Percentiles rank a stretch among this genome's conserved stretches.
Conservation (phyloP, 1,284 basidiomycete genomes). For the Blastosporella zonata region DNA sequence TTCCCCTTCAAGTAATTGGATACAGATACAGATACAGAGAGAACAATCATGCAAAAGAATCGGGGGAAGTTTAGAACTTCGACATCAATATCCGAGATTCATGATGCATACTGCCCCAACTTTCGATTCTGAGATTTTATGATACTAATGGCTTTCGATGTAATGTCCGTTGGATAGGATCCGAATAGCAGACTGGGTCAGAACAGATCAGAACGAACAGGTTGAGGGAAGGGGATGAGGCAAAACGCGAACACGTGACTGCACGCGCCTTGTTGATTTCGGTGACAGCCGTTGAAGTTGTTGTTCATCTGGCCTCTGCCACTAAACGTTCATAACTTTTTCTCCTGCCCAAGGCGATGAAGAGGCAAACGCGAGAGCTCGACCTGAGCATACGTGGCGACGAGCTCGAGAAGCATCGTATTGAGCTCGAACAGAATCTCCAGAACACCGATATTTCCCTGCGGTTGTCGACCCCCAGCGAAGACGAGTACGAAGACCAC, state of each 20-base stretch:
- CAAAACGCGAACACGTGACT: slow-evolving; percentile 17
- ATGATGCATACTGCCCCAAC: no score
- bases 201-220: no score
- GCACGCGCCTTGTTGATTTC: slow-evolving; percentile 17
- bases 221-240: no score
- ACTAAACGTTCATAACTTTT: slow-evolving; percentile 12
- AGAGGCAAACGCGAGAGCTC: slow-evolving; percentile 31
- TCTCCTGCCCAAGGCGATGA: slow-evolving; percentile 24
- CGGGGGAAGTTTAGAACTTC: no score
- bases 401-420: slow-evolving; percentile 66
- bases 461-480: slow-evolving; percentile 53
- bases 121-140: no score
- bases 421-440: slow-evolving; percentile 71
- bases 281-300: not conserved
- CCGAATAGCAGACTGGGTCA: no score
- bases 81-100: no score
- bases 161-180: no score
- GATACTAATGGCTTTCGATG: no score
- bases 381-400: slow-evolving; percentile 58
- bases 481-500: slow-evolving; percentile 35
- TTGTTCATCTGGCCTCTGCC: slow-evolving; percentile 4
- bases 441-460: slow-evolving; percentile 69
- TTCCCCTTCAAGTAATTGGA: no score
- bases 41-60: no score
- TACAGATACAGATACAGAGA: no score